A percentile compares a stretch with the other conserved stretches of the same genome.
Conservation (phyloP, 345 rosid species). For the Corymbia maculata region DNA sequence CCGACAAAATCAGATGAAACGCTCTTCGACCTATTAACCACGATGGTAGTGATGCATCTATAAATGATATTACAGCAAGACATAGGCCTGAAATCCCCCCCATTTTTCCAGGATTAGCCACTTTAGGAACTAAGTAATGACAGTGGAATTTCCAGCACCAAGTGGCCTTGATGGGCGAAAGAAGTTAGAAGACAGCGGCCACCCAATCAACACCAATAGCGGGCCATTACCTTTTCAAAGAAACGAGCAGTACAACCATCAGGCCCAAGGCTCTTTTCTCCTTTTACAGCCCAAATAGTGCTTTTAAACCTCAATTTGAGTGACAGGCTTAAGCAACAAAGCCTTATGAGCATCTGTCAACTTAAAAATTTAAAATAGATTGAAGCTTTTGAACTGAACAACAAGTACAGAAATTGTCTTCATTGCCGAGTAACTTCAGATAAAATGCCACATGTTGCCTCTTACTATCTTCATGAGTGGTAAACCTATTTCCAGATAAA, state of each 20-base stretch:
- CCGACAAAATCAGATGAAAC: background rate
- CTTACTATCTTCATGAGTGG: too few species aligned
- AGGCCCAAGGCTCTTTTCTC: background rate
- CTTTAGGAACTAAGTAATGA: background rate
- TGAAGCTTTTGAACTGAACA: background rate
- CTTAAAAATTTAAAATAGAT: background rate
- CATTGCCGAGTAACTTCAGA: too few species aligned
- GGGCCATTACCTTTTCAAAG: background rate
- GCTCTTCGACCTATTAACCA: background rate
- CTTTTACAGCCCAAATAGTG: background rate
- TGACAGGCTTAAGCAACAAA: background rate
- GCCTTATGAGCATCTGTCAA: background rate
- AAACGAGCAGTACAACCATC: background rate
- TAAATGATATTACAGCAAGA: background rate
- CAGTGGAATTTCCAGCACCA: background rate
- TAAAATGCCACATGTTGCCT: too few species aligned
- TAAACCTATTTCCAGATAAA: background rate
- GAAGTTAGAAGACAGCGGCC: background rate
- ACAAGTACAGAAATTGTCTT: background rate
- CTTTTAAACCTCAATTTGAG: background rate
- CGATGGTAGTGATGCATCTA: background rate
- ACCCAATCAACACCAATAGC: background rate
- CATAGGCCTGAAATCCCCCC: background rate
- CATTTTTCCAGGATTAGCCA: background rate
- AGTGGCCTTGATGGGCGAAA: background rate